Evolutionary conservation across 495 filamentous ascomycete genomes (phyloP).

Genomic region (Trichocladium antarcticum): DNA sequence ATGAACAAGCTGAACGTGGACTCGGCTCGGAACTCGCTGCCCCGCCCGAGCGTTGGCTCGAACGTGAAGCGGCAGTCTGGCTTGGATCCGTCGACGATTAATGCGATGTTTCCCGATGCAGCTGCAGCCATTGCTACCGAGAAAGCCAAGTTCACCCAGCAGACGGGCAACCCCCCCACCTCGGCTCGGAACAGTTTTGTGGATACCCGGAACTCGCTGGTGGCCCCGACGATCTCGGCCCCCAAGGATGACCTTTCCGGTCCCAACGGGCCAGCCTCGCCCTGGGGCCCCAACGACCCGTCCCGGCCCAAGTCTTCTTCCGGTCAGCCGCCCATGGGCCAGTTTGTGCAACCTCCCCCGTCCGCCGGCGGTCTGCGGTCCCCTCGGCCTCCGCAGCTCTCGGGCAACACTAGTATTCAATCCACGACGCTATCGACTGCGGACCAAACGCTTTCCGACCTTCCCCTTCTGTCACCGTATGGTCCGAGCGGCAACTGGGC

Average conservation of each 20-base stretch:
- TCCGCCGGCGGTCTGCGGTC: constrained; percentile 76
- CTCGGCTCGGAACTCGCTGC: constrained; percentile 74
- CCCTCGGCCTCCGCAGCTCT: constrained; percentile 55
- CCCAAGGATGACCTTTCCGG: constrained; percentile 45
- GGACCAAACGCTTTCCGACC: constrained; percentile 52
- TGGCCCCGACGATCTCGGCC: constrained; percentile 62
- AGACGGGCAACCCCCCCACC: constrained; percentile 77
- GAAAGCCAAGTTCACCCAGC: constrained; percentile 91
- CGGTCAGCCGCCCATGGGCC: constrained; percentile 86
- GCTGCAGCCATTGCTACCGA: constrained; percentile 95
- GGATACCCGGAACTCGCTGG: constrained; percentile 68
- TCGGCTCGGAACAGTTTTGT: constrained; percentile 92
- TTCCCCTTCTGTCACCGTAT: constrained; percentile 86
- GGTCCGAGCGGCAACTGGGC: constrained; percentile 87
- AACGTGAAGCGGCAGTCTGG: constrained; percentile 86
- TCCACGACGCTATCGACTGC: constrained; percentile 67
- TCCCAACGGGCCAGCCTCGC: constrained; percentile 56
- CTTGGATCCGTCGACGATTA: constrained; percentile 85
- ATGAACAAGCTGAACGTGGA: constrained; percentile 89
- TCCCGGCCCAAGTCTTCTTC: constrained; percentile 83
- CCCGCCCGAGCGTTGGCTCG: constrained; percentile 52
- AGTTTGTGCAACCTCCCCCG: constrained; percentile 77
- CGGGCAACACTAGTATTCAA: constrained; percentile 61
- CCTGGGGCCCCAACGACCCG: constrained; percentile 57
- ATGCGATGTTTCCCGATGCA: constrained; percentile 98